These are phyloP conservation scores for Penicillium diatomitis DNA, from an alignment of 495 filamentous ascomycete genomes.

Conservation along the genomic window DNA sequence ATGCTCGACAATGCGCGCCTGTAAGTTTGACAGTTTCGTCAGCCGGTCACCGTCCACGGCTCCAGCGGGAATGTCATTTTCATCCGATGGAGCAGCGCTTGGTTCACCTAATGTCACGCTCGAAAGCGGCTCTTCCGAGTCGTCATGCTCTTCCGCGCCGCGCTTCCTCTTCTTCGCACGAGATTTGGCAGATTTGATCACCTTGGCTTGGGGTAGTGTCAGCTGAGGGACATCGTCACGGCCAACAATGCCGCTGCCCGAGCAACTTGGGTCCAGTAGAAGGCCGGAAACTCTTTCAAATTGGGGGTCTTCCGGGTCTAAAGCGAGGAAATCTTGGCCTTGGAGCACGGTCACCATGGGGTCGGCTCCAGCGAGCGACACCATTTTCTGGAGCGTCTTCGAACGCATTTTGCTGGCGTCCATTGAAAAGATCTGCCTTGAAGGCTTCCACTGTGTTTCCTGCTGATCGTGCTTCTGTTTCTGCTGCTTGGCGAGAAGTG, in stretches of 20 bases:
- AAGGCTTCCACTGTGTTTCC: conserved; percentile 12
- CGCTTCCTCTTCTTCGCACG: conserved; percentile 40
- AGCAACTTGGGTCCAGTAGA: conserved; percentile 87
- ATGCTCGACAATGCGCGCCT: conserved; percentile 67
- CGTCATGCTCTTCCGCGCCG: conserved; percentile 14
- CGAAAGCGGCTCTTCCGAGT: conserved; percentile 7
- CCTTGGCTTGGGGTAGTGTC: conserved; percentile 28
- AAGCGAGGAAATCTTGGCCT: conserved; percentile 69
- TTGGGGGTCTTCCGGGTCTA: conserved; percentile 48
- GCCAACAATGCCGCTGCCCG: conserved; percentile 87
- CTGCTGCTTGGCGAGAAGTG: conserved; percentile 44
- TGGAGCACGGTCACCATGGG: conserved; percentile 52
- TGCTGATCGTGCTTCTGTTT: conserved; percentile 14
- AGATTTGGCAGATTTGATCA: conserved; percentile 11
- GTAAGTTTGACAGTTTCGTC: conserved; percentile 62
- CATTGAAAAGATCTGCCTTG: conserved; percentile 31
- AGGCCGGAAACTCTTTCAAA: conserved; percentile 58
- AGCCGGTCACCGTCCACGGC: conserved; percentile 44
- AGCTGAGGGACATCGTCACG: conserved; percentile 64
- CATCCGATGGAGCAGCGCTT: conserved; percentile 20
- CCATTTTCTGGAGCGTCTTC: conserved; percentile 71
- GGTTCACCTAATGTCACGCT: conserved; percentile 6
- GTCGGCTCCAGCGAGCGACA: conserved; percentile 62
- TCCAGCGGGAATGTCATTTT: conserved; percentile 25
- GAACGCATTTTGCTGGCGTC: conserved; percentile 45